Conservation (phyloP, 2,329 filamentous ascomycete genomes). For the Colletotrichum sp. region DNA sequence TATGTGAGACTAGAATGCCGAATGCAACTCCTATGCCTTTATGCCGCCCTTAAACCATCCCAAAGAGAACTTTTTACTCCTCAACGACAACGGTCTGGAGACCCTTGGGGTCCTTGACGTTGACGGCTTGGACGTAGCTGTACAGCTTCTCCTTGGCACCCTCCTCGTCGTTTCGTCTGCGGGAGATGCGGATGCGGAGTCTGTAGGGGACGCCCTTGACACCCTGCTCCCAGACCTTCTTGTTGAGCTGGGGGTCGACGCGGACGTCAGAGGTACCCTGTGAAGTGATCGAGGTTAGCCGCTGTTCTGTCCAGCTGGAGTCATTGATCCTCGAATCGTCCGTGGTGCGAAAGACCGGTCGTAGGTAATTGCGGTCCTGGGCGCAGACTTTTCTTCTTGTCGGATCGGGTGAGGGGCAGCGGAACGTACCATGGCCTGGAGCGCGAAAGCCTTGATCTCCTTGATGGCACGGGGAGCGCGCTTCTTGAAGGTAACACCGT, state of each 20-base stretch:
- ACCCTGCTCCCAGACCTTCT: conserved; percentile 99
- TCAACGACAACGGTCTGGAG: conserved; percentile 89
- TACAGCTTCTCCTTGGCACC: conserved; percentile 99
- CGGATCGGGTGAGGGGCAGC: background rate
- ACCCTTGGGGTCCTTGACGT: conserved; percentile 99
- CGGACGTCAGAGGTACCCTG: conserved; percentile 97
- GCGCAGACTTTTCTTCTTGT: background rate
- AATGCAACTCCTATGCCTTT: conserved; percentile 50
- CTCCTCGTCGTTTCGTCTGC: conserved; percentile 99
- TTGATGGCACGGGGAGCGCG: conserved; percentile 97
- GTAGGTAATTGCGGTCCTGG: background rate
- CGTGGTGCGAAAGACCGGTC: background rate
- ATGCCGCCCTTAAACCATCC: conserved; percentile 48
- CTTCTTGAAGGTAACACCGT: conserved; percentile 99
- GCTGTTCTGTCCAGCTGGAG: background rate
- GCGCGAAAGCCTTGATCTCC: conserved; percentile 97
- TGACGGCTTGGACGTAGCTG: conserved; percentile 99
- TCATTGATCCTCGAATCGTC: background rate
- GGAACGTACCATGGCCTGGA: conserved; percentile 89
- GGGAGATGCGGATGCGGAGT: conserved; percentile 96
- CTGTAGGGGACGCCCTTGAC: conserved; percentile 99
- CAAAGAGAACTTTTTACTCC: conserved; percentile 58
- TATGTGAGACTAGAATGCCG: conserved; percentile 43
- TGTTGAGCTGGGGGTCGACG: conserved; percentile 98
- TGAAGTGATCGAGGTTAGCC: conserved; percentile 25